Evolutionary conservation across 495 filamentous ascomycete species (phyloP).

Genomic region (Pyrenopolyporus hunteri): DNA sequence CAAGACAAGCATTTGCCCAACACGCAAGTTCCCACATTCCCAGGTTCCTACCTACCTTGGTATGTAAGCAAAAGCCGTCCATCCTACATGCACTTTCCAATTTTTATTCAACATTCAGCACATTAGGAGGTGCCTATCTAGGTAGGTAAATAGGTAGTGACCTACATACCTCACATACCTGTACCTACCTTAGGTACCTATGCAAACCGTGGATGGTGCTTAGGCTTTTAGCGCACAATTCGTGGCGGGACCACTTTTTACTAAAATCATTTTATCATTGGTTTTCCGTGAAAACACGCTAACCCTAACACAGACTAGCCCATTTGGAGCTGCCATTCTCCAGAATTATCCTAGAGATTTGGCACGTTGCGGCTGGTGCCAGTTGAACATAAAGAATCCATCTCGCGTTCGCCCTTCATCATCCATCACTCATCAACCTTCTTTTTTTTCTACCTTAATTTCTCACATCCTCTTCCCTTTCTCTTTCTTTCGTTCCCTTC

Average conservation of each 20-base stretch:
- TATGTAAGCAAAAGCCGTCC: too few species aligned
- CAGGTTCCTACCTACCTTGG: too few species aligned
- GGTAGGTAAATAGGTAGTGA: too few species aligned
- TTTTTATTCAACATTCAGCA: too few species aligned
- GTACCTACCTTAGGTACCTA: neutral
- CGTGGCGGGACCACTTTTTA: neutral
- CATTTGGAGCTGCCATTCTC: constrained; percentile 22
- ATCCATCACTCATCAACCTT: constrained; percentile 1
- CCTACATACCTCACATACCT: too few species aligned
- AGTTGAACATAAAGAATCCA: constrained; percentile 32
- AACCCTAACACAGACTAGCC: neutral
- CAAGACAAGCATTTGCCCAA: too few species aligned
- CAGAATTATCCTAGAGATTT: constrained; percentile 25
- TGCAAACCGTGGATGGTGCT: neutral
- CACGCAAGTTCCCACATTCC: too few species aligned
- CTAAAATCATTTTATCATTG: constrained; percentile 2
- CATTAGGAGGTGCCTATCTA: too few species aligned
- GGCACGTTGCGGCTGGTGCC: constrained; percentile 25
- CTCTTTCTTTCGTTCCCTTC: neutral
- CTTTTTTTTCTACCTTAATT: neutral
- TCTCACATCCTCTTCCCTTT: neutral
- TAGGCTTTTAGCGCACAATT: neutral
- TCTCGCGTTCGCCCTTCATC: too few species aligned
- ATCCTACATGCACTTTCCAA: too few species aligned
- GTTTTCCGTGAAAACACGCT: neutral